Base-by-base conservation (phyloP, 352 stramenopile genomes). In the Pythium chondricola region DNA sequence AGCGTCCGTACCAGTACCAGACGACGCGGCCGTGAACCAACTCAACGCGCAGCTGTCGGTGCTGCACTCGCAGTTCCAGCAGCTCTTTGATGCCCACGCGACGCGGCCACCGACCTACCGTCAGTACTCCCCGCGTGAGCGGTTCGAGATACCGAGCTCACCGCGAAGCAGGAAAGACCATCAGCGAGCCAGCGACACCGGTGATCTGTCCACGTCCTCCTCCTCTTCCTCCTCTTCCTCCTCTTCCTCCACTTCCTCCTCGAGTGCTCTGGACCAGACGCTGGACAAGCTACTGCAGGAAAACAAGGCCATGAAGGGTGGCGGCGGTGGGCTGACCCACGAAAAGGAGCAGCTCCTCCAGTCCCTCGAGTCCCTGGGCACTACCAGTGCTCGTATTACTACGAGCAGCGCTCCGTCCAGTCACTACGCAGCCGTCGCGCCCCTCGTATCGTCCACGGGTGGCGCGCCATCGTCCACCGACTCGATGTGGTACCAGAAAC, bases 41-140 rank as follows among this genome's bases (percentile, higher is more conserved):
- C 45, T 78, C 1, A 74, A 78, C 38, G 56, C 66, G 16, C 70
- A 82, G 54, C 60, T 82, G 4, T 61, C 61, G 11, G 53, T 82
- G 22, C 65, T 82, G 14, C 70, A 82, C 43, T 56, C 67, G 31
- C 70, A 82, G 42, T 82, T 82, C 44, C 70, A 82, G 52, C 67
- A 82, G 51, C 61, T 82, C 22, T 82, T 82, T 50, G 62, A 76
- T 22, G 63, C 64, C 14, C 65, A 58, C n/a, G 58, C 70, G 29
- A 52, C 42, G 9, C 50, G 58, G 31, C 24, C 50, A 39, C 9
- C 29, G 31, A 21, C 8, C 13, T 18, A 41, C 18, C 17, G 39
- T 16, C 33, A 39, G 13, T 63, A 67, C 43, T 66, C 65, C n/a
- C 41, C 66, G 10, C 69, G 55, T 31, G 62, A 75, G 10, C 62